These are phyloP conservation scores for Coemansia sp. DNA, from an alignment of 192 early-diverging fungal genomes.

Conservation along the genomic window DNA sequence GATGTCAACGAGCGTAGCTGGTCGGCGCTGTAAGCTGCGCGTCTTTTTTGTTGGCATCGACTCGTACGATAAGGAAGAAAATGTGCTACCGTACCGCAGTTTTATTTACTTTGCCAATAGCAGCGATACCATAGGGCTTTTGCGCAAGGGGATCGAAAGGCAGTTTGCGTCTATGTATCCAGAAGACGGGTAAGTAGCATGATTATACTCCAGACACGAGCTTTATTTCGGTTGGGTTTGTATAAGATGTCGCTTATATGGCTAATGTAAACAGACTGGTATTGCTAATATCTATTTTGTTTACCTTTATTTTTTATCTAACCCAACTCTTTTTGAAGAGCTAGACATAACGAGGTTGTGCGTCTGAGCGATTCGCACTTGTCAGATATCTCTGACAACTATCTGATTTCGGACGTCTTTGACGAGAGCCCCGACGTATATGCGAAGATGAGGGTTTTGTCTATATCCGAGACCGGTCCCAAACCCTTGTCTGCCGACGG, in stretches of 20 bases:
- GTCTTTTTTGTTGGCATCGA: conserved; percentile 49
- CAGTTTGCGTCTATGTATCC: conserved; percentile 43
- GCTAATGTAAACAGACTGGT: neutral
- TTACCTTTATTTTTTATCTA: neutral
- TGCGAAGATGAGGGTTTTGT: conserved; percentile 38
- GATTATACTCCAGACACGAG: too few species aligned
- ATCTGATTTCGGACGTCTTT: conserved; percentile 45
- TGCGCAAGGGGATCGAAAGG: conserved; percentile 25
- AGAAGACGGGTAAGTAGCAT: conserved; percentile 29
- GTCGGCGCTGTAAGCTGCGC: conserved; percentile 42
- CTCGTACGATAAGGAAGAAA: conserved; percentile 37
- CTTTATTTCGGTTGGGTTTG: neutral
- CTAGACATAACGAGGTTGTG: conserved; percentile 29
- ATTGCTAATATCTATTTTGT: too few species aligned
- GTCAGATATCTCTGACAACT: conserved; percentile 50
- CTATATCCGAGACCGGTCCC: neutral
- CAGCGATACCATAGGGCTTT: conserved; percentile 25
- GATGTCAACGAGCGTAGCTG: neutral
- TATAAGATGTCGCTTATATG: neutral
- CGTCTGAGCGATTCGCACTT: conserved; percentile 43
- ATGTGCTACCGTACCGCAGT: conserved; percentile 36
- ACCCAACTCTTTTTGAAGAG: too few species aligned
- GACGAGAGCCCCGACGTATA: conserved; percentile 47
- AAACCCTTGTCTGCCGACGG: neutral
- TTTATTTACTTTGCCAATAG: conserved; percentile 34